Evolutionary conservation across 495 filamentous ascomycete species (phyloP).

Genomic region (Neohortaea acidophila): DNA sequence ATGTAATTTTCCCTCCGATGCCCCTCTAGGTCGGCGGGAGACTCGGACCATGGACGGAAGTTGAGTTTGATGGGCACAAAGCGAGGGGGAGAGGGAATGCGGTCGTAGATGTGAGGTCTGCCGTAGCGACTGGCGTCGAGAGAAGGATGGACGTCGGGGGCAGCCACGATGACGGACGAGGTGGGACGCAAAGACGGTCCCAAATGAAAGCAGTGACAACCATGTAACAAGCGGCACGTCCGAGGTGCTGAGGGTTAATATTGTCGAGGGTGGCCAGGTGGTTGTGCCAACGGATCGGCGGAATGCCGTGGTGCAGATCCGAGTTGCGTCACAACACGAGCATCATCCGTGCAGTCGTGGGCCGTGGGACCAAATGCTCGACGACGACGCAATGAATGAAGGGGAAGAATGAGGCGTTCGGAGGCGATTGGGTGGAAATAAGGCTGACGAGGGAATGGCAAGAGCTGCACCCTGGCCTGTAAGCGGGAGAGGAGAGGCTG

Average conservation of each 20-base stretch:
- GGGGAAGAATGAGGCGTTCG: no score
- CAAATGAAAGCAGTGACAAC: background rate
- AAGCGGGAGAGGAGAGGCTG: no score
- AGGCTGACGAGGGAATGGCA: no score
- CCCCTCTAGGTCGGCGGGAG: constrained; percentile 6
- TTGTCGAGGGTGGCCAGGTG: no score
- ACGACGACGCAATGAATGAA: no score
- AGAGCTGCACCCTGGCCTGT: no score
- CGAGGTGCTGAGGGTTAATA: background rate
- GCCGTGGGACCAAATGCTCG: no score
- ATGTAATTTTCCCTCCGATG: constrained; percentile 13
- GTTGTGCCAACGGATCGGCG: no score
- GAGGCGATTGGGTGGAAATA: no score
- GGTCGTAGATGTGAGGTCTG: constrained; percentile 3
- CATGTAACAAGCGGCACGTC: background rate
- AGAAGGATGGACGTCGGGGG: constrained; percentile 9
- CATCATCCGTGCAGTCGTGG: no score
- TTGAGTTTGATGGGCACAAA: background rate
- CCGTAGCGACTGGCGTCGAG: constrained; percentile 12
- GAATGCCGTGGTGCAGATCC: no score
- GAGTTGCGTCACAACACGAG: no score
- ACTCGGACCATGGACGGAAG: constrained; percentile 14
- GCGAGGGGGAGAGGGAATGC: background rate
- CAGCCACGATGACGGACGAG: constrained; percentile 16
- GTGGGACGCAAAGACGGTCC: constrained; percentile 12